These are phyloP conservation scores for Penicillium riverlandense DNA, from an alignment of 495 filamentous ascomycete species.

Conservation along the genomic window DNA sequence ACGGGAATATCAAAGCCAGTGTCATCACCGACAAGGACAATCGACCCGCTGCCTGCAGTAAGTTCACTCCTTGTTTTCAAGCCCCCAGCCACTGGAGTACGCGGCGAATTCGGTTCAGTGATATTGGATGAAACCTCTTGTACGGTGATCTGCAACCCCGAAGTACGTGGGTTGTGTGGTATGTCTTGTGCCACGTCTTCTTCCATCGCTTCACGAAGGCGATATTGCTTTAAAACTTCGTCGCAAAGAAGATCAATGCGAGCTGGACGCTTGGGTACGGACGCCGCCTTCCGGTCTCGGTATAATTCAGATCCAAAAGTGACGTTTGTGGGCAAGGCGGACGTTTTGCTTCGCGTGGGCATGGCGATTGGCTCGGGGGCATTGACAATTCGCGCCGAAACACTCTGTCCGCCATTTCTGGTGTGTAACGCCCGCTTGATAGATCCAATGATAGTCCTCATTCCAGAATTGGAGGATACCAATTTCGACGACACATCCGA, in stretches of 20 bases:
- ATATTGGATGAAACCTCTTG: slow-evolving; percentile 1
- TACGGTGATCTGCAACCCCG: slow-evolving; percentile 3
- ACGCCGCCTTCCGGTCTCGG: slow-evolving; percentile 32
- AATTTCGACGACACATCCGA: slow-evolving; percentile 25
- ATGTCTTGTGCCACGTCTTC: slow-evolving; percentile 4
- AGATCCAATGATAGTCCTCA: slow-evolving; percentile 80
- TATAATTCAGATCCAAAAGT: slow-evolving; percentile 40
- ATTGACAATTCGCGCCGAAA: slow-evolving; percentile 36
- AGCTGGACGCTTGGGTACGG: slow-evolving; percentile 26
- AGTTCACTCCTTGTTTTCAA: slow-evolving; percentile 49
- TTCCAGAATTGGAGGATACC: slow-evolving; percentile 48
- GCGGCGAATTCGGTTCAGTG: background rate
- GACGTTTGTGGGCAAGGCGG: slow-evolving; percentile 39
- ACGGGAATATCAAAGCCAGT: slow-evolving; percentile 30
- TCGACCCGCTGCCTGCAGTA: slow-evolving; percentile 74
- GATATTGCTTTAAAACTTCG: slow-evolving; percentile 60
- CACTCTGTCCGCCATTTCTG: slow-evolving; percentile 41
- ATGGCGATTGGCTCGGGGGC: slow-evolving; percentile 10
- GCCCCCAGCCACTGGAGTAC: slow-evolving; percentile 1
- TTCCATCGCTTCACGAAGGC: slow-evolving; percentile 12
- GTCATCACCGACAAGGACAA: slow-evolving; percentile 70
- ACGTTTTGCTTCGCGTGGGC: slow-evolving; percentile 31
- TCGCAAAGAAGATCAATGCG: slow-evolving; percentile 76
- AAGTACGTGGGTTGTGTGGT: background rate
- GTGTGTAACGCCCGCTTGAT: slow-evolving; percentile 83